Evolutionary conservation across 441 rosid species (phyloP).

Genomic region (Raphanus hybrid): DNA sequence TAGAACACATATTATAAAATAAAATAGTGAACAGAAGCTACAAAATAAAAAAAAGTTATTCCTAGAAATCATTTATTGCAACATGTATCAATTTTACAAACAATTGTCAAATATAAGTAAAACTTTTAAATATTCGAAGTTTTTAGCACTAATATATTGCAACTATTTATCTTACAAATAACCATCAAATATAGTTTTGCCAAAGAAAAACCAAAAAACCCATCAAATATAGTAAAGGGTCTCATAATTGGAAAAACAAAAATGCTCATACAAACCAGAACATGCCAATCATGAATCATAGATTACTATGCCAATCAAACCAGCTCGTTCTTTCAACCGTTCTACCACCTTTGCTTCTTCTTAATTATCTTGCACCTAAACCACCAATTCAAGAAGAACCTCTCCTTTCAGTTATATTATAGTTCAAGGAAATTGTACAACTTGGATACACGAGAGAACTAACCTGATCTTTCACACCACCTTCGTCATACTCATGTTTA

Average conservation of each 20-base stretch:
- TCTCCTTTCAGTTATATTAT: neutral
- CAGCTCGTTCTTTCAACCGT: constrained; percentile 82
- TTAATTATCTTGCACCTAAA: constrained; percentile 81
- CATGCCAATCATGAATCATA: neutral
- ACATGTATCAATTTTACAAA: neutral
- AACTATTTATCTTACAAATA: constrained; percentile 7
- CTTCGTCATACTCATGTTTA: constrained; percentile 79
- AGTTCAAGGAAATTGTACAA: neutral
- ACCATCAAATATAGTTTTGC: constrained; percentile 8
- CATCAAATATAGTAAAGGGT: neutral
- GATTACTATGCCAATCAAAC: constrained; percentile 41
- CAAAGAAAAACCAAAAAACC: too few relatives aligned
- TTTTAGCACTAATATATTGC: neutral
- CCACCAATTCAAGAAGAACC: constrained; percentile 13
- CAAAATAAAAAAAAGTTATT: too few relatives aligned
- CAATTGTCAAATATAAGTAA: neutral
- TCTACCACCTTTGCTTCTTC: constrained; percentile 90
- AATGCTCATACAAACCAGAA: neutral
- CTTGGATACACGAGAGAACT: neutral
- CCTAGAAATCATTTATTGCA: neutral
- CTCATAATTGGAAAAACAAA: neutral
- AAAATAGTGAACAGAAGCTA: too few relatives aligned
- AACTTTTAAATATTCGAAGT: too few relatives aligned
- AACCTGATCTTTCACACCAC: constrained; percentile 74
- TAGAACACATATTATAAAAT: neutral